Base-by-base conservation (phyloP, 495 filamentous ascomycete species). In the Chlorociboria aeruginascens region DNA sequence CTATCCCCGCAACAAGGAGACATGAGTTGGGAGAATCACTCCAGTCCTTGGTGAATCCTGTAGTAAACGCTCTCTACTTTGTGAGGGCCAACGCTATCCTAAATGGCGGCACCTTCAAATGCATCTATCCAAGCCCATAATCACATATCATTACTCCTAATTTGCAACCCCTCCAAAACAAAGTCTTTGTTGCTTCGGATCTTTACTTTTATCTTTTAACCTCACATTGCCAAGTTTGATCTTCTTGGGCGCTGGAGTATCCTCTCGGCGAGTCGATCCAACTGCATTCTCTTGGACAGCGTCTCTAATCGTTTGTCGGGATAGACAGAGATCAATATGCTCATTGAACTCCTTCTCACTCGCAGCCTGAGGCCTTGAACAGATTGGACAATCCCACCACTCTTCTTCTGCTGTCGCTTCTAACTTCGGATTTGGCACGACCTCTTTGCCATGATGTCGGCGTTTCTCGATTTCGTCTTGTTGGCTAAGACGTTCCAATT, bases 281-380 rank as follows among this genome's bases (percentile, higher is more conserved):
- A 8, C 43, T 1, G 52, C n/a, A 1, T 51, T 55, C 42, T 73
- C 74, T 47, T 84, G 78, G 7, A 84, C 80, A 0, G 76, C 84
- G 57, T 95, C 86, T 36, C 81, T 81, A 51, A 98, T 98, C 0
- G 86, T 85, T 60, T 82, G 77, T 39, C 78, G 69, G 2, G 89
- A 95, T 7, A 99, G 74, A 65, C 92, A 99, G 16, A 85, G 79
- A 59, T 99, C 93, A 40, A 99, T 83, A 63, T 99, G 93, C 43
- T 83, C 81, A 53, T 99, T 99, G 65, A 99, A 96, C 6, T 61
- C 63, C 33, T 72, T 70, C 60, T 96, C 87, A 51, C 88, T 76
- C 0, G 89, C 79, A 3, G 68, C 48, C 57, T 95, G 86, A 0
- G 83, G 81, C 37, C 79, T 68, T 3, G 61, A 61, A 61, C 92